phyloP scores from a whole-genome alignment of 1,139 yeast genomes.

The Hyphopichia buzzinii region DNA sequence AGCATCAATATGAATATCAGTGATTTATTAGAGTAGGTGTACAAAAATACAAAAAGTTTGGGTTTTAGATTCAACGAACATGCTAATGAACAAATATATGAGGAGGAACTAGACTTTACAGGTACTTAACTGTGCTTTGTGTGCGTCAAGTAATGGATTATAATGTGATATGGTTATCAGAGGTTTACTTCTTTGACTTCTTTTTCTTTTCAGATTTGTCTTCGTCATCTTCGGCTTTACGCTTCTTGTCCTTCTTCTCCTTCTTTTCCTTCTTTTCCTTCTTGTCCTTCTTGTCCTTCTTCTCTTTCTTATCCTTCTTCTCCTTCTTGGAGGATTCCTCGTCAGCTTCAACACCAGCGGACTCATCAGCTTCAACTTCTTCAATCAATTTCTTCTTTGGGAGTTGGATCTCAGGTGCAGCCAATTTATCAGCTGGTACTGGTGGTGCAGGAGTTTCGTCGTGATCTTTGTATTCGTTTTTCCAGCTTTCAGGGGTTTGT shows the following conservation, averaged over 20 bases:
- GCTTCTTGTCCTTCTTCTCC: constrained; percentile 62
- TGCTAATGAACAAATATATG: too few species aligned
- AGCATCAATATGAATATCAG: constrained; percentile 2
- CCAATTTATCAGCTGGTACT: constrained; percentile 46
- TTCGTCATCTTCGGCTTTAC: constrained; percentile 48
- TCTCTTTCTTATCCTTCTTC: constrained; percentile 63
- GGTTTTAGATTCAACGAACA: too few species aligned
- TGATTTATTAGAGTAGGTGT: constrained; percentile 1
- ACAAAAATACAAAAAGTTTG: not conserved
- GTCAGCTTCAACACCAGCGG: constrained; percentile 27
- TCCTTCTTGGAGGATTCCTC: constrained; percentile 53
- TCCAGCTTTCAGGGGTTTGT: constrained; percentile 92
- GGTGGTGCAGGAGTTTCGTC: constrained; percentile 62
- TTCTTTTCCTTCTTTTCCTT: constrained; percentile 36
- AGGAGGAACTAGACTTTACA: too few species aligned
- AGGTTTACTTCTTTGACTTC: constrained; percentile 29
- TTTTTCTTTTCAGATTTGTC: constrained; percentile 44
- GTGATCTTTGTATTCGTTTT: constrained; percentile 78
- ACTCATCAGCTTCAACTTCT: constrained; percentile 35
- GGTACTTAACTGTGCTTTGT: too few species aligned
- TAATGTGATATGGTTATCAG: too few species aligned
- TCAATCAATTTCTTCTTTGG: constrained; percentile 48
- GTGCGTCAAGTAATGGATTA: too few species aligned
- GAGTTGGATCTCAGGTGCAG: constrained; percentile 50
- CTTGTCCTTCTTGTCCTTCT: constrained; percentile 54